Conservation (phyloP, 352 stramenopile genomes). For the Globisporangium iwayamae region DNA sequence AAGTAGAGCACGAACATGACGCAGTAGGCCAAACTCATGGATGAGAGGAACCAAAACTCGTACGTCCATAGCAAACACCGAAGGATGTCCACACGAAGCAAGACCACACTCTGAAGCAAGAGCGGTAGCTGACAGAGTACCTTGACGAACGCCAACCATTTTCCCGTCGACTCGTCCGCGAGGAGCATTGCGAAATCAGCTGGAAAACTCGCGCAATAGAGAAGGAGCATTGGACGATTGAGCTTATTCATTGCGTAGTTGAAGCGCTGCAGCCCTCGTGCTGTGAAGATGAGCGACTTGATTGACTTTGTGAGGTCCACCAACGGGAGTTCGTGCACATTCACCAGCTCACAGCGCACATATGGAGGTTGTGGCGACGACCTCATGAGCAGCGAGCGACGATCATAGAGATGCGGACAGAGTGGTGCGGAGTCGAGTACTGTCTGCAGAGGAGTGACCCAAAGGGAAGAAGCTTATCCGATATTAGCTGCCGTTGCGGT, state of each 20-base stretch:
- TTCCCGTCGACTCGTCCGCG: not conserved
- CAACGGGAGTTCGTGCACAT: not conserved
- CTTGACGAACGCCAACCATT: conserved; percentile 4
- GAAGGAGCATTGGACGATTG: not conserved
- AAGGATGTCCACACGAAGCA: conserved; percentile 20
- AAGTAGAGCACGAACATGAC: conserved; percentile 6
- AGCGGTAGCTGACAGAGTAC: not conserved
- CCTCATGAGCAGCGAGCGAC: too few species aligned
- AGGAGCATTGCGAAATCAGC: not conserved
- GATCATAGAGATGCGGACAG: not conserved
- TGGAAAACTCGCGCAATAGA: not conserved
- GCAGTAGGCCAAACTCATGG: conserved; percentile 13
- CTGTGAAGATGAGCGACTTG: conserved; percentile 7
- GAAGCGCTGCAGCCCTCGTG: not conserved
- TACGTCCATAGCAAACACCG: conserved; percentile 25
- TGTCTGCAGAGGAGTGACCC: too few species aligned
- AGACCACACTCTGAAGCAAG: not conserved
- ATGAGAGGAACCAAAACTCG: conserved; percentile 39
- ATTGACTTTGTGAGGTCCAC: conserved; percentile 5
- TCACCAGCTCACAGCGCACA: conserved; percentile 1
- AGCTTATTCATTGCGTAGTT: not conserved
- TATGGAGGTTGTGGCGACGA: too few species aligned
- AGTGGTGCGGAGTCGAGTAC: too few species aligned
- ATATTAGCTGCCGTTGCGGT: too few species aligned
- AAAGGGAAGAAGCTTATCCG: too few species aligned